Base-by-base conservation (phyloP, 495 filamentous ascomycete species). In the Thermochaetoides thermophila region DNA sequence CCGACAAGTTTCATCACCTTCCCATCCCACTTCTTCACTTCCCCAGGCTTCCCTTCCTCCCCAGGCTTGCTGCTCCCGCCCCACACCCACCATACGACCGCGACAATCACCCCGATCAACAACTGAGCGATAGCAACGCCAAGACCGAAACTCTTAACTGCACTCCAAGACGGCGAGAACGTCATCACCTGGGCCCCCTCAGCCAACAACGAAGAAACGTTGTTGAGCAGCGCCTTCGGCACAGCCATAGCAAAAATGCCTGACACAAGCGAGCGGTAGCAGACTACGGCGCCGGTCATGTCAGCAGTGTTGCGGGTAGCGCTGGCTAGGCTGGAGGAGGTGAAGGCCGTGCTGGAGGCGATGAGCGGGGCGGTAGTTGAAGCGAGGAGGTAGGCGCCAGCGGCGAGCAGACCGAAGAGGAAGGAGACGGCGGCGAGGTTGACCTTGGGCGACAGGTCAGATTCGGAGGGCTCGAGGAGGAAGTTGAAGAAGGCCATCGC, bases 181-280 rank as follows among this genome's bases (percentile, higher is more conserved):
- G 17, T 9, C 27, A 4, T 6, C 14, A 17, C n/a, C n/a, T n/a
- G n/a, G n/a, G n/a, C n/a, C n/a, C n/a, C n/a, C n/a, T n/a, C n/a
- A n/a, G n/a, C n/a, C n/a, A n/a, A n/a, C n/a, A n/a, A n/a, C n/a
- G n/a, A n/a, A n/a, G n/a, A n/a, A n/a, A n/a, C n/a, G n/a, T n/a
- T n/a, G n/a, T n/a, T n/a, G n/a, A n/a, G n/a, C n/a, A 29, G 14
- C 6, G 39, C 48, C 13, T 51, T 51, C 4, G 59, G 61, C n/a
- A 57, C 32, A 13, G 49, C 59, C 10, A 64, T 36, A 7, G 61
- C 52, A 20, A 62, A 55, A 1, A 53, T 38, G 3, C 63, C 63
- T 0, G 55, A 49, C 9, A 56, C 35, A 5, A 61, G 16, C 6
- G 34, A 44, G 5, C 54, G 48, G 37, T 55, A 55, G 29, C 44